Evolutionary conservation across 2,329 filamentous ascomycete species (phyloP).

Genomic region (Plenodomus biglobosus): DNA sequence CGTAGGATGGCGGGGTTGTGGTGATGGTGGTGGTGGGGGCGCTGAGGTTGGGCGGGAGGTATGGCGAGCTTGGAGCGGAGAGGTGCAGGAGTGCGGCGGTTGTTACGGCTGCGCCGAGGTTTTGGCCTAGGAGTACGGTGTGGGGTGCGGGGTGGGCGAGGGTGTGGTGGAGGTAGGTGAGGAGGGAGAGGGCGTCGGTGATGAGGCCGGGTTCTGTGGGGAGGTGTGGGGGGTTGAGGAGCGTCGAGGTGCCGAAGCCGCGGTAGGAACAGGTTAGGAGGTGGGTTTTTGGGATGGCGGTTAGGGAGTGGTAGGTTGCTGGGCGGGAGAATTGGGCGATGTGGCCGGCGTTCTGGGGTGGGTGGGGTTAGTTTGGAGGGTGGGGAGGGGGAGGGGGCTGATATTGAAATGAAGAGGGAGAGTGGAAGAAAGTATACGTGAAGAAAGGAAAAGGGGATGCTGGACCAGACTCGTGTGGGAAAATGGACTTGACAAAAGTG

Average conservation of each 20-base stretch:
- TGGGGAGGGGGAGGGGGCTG: slow-evolving; percentile 20
- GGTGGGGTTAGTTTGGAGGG: slow-evolving; percentile 4
- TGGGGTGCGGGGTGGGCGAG: slow-evolving; percentile 67
- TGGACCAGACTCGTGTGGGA: no score
- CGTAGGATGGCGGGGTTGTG: slow-evolving; percentile 54
- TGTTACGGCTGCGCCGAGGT: slow-evolving; percentile 82
- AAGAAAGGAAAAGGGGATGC: background rate
- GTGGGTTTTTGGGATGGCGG: slow-evolving; percentile 69
- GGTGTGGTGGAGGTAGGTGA: slow-evolving; percentile 70
- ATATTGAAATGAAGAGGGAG: background rate
- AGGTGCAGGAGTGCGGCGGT: slow-evolving; percentile 74
- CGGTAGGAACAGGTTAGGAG: slow-evolving; percentile 90
- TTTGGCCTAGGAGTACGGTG: slow-evolving; percentile 83
- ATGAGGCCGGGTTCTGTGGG: slow-evolving; percentile 82
- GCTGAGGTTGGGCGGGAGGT: slow-evolving; percentile 22
- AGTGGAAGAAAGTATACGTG: background rate
- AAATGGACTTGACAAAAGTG: no score
- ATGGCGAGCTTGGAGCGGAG: slow-evolving; percentile 42
- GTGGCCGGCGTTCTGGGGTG: slow-evolving; percentile 76
- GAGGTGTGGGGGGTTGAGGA: slow-evolving; percentile 48
- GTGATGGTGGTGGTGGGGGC: slow-evolving; percentile 27
- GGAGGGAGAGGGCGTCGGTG: slow-evolving; percentile 70
- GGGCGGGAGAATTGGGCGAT: slow-evolving; percentile 77
- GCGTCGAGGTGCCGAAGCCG: slow-evolving; percentile 79
- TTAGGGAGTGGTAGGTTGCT: slow-evolving; percentile 73